Percentiles rank a stretch among this genome's conserved stretches.
Conservation (phyloP, 179 eudicot species). For the Spergularia azorica region DNA sequence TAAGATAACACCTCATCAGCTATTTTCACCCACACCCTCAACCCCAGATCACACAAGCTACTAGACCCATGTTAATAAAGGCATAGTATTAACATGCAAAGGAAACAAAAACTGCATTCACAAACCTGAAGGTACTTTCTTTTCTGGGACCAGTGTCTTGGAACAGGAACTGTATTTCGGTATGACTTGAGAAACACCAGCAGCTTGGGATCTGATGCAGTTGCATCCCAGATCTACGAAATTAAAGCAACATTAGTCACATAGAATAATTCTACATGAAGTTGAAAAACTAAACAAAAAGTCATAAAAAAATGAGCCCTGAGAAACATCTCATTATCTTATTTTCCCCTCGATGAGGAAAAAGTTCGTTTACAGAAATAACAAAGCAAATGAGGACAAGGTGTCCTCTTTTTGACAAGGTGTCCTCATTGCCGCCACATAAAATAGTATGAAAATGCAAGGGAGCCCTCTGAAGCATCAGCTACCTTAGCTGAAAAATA, state of each 20-base stretch:
- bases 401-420: too few relatives aligned
- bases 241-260: constrained; percentile 3
- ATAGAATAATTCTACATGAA: too few relatives aligned
- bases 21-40: constrained; percentile 47
- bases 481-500: too few relatives aligned
- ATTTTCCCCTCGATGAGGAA: too few relatives aligned
- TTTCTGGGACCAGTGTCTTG: constrained; percentile 97
- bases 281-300: too few relatives aligned
- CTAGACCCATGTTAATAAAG: constrained; percentile 28
- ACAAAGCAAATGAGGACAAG: too few relatives aligned
- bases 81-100: constrained; percentile 24
- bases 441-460: too few relatives aligned
- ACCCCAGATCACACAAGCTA: constrained; percentile 39
- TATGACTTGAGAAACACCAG: constrained; percentile 91
- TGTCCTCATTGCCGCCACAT: too few relatives aligned
- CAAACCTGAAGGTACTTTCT: constrained; percentile 92
- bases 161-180: constrained; percentile 95
- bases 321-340: too few relatives aligned
- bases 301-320: too few relatives aligned
- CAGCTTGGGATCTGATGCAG: constrained; percentile 89
- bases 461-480: too few relatives aligned
- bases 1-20: constrained; percentile 85
- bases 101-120: constrained; percentile 10
- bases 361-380: too few relatives aligned
- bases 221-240: constrained; percentile 95